These are phyloP conservation scores for Beauveria pseudobassiana DNA, from an alignment of 2,329 filamentous ascomycete genomes.

Conservation along the genomic window DNA sequence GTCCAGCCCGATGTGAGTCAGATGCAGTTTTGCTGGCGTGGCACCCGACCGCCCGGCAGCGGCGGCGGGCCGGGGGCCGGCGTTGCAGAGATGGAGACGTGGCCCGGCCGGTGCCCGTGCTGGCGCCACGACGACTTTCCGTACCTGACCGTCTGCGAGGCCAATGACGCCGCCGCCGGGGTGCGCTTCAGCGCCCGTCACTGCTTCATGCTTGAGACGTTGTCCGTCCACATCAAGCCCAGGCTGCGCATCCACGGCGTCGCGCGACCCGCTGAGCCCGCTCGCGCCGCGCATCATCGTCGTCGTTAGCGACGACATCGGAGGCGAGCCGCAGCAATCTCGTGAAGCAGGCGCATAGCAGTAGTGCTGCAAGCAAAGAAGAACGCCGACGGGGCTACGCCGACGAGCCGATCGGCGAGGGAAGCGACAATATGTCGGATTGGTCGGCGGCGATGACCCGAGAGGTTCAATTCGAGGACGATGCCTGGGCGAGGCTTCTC, in stretches of 20 bases:
- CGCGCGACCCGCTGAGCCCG: neutral
- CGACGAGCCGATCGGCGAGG: neutral
- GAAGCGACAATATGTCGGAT: neutral
- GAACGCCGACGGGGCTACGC: neutral
- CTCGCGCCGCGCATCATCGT: neutral
- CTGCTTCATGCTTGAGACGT: constrained; percentile 39
- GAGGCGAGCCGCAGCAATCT: neutral
- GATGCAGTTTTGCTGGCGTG: constrained; percentile 36
- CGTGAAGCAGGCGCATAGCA: neutral
- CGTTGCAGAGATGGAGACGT: neutral
- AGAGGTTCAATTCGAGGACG: constrained; percentile 35
- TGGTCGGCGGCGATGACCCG: neutral
- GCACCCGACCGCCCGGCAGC: neutral
- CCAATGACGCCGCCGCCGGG: constrained; percentile 36
- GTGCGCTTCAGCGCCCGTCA: constrained; percentile 37
- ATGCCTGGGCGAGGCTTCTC: constrained; percentile 41
- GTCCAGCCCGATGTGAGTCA: constrained; percentile 18
- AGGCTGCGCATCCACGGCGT: constrained; percentile 27
- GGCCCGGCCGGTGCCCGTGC: constrained; percentile 34
- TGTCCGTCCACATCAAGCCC: constrained; percentile 37
- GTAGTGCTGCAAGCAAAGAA: neutral
- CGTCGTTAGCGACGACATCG: neutral
- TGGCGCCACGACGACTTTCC: constrained; percentile 49
- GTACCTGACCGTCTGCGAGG: constrained; percentile 39
- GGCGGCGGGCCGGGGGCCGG: neutral